phyloP scores from a whole-genome alignment of 2,329 filamentous ascomycete species.

The Lecanicillium sp. region DNA sequence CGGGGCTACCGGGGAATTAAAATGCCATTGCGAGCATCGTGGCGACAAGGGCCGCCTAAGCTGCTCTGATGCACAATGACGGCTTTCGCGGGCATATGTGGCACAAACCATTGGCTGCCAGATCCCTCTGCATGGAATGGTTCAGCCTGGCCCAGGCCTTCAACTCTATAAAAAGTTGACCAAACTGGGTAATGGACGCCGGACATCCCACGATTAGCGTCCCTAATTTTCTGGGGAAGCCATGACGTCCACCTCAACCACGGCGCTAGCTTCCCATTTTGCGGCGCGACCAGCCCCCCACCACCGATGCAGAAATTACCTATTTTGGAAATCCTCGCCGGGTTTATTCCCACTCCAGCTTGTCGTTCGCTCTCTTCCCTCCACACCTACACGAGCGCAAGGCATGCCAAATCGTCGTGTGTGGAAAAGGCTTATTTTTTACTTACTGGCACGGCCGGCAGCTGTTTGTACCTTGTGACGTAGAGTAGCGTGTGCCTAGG shows the following conservation, averaged over 20 bases:
- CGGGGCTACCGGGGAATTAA: too few relatives aligned
- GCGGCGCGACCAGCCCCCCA: background rate
- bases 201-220: background rate
- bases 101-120: too few relatives aligned
- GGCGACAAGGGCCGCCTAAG: too few relatives aligned
- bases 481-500: too few relatives aligned
- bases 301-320: background rate
- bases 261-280: too few relatives aligned
- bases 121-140: too few relatives aligned
- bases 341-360: background rate
- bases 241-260: background rate
- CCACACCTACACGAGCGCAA: background rate
- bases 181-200: background rate
- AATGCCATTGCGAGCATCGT: too few relatives aligned
- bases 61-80: too few relatives aligned
- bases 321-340: constrained; percentile 7
- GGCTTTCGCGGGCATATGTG: too few relatives aligned
- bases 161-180: background rate
- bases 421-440: background rate
- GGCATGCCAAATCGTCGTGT: background rate
- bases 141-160: too few relatives aligned
- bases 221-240: background rate
- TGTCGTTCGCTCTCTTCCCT: background rate
- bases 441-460: too few relatives aligned
- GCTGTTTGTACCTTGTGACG: too few relatives aligned